Conservation (phyloP, 495 filamentous ascomycete species). For the Durotheca rogersii region DNA sequence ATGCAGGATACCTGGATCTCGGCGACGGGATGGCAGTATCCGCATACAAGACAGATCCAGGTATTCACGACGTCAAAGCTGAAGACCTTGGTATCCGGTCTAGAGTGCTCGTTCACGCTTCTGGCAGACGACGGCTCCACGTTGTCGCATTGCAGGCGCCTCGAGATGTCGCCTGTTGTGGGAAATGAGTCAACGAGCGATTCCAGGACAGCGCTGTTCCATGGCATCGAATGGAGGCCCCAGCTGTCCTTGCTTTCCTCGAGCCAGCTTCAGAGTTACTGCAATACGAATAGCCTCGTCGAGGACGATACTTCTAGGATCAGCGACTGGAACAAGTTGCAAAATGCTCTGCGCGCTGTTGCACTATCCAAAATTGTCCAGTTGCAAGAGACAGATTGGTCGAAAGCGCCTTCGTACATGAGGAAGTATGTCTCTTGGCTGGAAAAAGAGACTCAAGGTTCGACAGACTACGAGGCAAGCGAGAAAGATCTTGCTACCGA, state of each 20-base stretch:
- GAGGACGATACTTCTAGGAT: neutral
- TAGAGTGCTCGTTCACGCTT: conserved; percentile 7
- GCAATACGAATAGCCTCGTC: neutral
- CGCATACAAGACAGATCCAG: conserved; percentile 7
- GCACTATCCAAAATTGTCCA: neutral
- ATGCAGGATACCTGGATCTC: conserved; percentile 26
- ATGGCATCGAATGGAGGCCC: neutral
- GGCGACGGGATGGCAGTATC: conserved; percentile 22
- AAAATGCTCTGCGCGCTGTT: neutral
- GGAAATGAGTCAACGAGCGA: neutral
- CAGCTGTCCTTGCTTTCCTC: neutral
- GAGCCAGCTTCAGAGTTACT: neutral
- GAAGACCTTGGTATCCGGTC: neutral
- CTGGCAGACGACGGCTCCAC: conserved; percentile 15
- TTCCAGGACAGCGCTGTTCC: neutral
- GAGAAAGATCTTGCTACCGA: conserved; percentile 3
- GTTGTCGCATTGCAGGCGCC: conserved; percentile 12
- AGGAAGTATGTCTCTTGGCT: neutral
- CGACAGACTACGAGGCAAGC: too few relatives aligned
- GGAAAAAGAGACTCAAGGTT: neutral
- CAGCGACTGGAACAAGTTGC: neutral
- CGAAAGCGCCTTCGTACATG: neutral
- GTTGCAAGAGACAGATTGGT: neutral
- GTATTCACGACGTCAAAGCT: conserved; percentile 29
- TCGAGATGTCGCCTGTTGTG: neutral